These are phyloP conservation scores for Tephrocybe sp. DNA, from an alignment of 768 basidiomycete species.

Conservation along the genomic window DNA sequence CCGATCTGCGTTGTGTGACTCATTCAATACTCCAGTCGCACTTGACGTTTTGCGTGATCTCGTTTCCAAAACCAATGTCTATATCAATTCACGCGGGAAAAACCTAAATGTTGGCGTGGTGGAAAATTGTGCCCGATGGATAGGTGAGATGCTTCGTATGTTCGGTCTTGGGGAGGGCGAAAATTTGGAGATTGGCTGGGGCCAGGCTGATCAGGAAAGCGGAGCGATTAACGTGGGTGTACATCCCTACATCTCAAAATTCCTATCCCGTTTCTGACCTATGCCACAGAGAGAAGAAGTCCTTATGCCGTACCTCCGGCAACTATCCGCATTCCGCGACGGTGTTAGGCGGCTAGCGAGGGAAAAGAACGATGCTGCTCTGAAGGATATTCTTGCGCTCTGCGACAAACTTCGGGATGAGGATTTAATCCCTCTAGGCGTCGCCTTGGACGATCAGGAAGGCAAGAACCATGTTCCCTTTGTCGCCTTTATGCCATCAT, in stretches of 20 bases:
- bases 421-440: constrained; percentile 90
- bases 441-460: constrained; percentile 96
- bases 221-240: constrained; percentile 50
- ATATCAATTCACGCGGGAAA: constrained; percentile 68
- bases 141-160: constrained; percentile 70
- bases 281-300: constrained; percentile 69
- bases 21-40: constrained; percentile 92
- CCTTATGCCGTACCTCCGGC: constrained; percentile 85
- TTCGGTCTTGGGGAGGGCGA: constrained; percentile 78
- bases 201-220: constrained; percentile 49
- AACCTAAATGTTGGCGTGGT: constrained; percentile 61
- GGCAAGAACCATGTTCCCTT: constrained; percentile 39
- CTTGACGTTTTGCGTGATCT: constrained; percentile 75
- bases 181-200: constrained; percentile 81
- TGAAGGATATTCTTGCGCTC: constrained; percentile 80
- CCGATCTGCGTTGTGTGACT: constrained; percentile 88
- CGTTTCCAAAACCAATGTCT: constrained; percentile 83
- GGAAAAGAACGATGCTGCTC: constrained; percentile 55
- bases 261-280: constrained; percentile 8
- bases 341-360: constrained; percentile 83
- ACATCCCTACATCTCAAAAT: background rate
- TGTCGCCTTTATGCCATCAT: background rate
- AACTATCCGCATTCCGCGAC: constrained; percentile 89
- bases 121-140: constrained; percentile 63
- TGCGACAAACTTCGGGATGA: constrained; percentile 89